These are phyloP conservation scores for Nemania abortiva DNA, from an alignment of 2,329 filamentous ascomycete genomes.

Conservation along the genomic window DNA sequence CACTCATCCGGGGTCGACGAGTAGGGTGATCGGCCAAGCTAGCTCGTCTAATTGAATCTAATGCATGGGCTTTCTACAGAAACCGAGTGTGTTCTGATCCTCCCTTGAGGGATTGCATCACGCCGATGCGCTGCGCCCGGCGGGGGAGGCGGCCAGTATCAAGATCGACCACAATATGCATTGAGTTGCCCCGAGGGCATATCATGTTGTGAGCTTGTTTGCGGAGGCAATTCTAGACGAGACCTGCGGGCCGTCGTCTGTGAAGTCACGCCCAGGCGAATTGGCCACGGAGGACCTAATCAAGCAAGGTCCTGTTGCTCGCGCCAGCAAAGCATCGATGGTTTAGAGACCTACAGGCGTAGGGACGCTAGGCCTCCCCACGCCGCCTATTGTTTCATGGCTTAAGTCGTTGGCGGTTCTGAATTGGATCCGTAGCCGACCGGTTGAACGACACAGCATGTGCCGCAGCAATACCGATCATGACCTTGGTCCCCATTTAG, in stretches of 20 bases:
- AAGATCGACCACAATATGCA: conserved; percentile 8
- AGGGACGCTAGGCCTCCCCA: not conserved
- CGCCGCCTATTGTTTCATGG: conserved; percentile 10
- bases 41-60: conserved; percentile 28
- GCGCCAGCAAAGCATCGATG: not conserved
- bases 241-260: conserved; percentile 2
- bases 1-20: conserved; percentile 25
- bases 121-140: conserved; percentile 14
- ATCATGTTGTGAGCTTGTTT: not conserved
- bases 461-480: not conserved
- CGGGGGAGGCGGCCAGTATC: conserved; percentile 19
- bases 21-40: conserved; percentile 13
- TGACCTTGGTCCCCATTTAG: not conserved
- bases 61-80: conserved; percentile 35
- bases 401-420: not conserved
- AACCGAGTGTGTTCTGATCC: conserved; percentile 24
- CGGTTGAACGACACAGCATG: not conserved
- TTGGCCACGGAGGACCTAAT: conserved; percentile 4
- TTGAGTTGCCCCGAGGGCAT: not conserved
- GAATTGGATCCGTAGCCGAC: not conserved
- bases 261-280: conserved; percentile 1
- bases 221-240: conserved; percentile 9
- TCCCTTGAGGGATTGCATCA: conserved; percentile 28
- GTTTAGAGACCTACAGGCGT: conserved; percentile 13
- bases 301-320: conserved; percentile 10